Base-by-base conservation (phyloP, 352 stramenopile species). In the Aphanomyces cochlioides region DNA sequence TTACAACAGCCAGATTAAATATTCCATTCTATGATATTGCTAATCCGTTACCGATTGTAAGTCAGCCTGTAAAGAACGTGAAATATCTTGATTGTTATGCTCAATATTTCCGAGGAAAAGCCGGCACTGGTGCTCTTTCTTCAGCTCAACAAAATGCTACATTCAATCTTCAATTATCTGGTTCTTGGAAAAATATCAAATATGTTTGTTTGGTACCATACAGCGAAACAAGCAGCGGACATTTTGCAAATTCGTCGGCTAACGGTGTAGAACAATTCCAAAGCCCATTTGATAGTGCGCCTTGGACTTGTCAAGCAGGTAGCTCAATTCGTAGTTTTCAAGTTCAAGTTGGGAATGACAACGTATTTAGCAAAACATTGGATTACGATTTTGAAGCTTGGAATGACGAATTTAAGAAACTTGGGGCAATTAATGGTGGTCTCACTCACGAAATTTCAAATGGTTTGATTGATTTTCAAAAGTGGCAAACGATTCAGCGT, bases 1-100 rank as follows among this genome's bases (percentile, higher is more conserved):
- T 56, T 47, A 65, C 63, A 5, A 72, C 63, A n/a, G 54, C 53
- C 37, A 57, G 71, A 61, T 64, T 72, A 19, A 68, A 73, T 37
- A 73, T 79, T 60, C 70, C 75, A 28, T 74, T 76, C 45, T 79
- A 79, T 60, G 74, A 79, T 73, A 37, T 75, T 7, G 47, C 56
- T 48, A 64, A 73, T 70, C 72, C 74, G 34, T 56, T 39, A 34
- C 7, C 56, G 38, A 66, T 78, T 12, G 66, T 78, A 34, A 41
- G 17, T 13, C 76, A 78, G 41, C 73, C 73, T 43, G 47, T 78
- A 19, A 78, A 75, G 36, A 73, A 50, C 6, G 50, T 73, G 50
- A 56, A 53, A 15, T 78, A 74, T 41, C 36, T 75, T 0, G 69
- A 75, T 67, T 72, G 40, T 39, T 78, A 74, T 54, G 56, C 58